Evolutionary conservation across 768 basidiomycete genomes (phyloP), one percentile per base, ranked within the genome.

Genomic region (Boletus reticulatus): DNA sequence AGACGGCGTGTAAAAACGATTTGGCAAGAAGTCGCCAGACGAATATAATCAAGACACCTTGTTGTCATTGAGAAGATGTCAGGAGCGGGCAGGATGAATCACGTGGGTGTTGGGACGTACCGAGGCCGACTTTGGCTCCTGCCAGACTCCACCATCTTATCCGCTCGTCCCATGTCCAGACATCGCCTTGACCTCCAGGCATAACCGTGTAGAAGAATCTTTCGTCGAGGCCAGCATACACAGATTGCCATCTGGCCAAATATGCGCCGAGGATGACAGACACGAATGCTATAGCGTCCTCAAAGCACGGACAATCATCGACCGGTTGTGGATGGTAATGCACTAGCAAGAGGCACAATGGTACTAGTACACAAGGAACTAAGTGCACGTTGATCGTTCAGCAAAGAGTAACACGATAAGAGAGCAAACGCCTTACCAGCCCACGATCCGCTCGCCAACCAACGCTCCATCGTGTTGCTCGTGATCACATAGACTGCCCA

Each of bases 301-400:
- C 96, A 71, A 97, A 99, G 72, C 96, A 98, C 3, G 96, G 96
- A 62, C 96, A 98, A 64, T 96, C 93, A 54, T 98, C 95, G 10
- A 96, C 90, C 0, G 96, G 96, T 61, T 95, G 89, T 0, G 95
- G 94, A 65, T 95, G 93, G 57, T 90, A 84, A 65, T 94, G 88
- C n/a, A 95, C 87, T 19, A 89, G 73, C 6, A 90, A 74, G 14
- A 93, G 73, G 53, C 82, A 84, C n/a, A 89, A 57, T 0, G 85
- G 79, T 27, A 88, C 76, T 42, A 85, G 70, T 11, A 80, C 78
- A 37, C 81, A 65, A 8, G 88, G 88, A n/a, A 88, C 84, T 76
- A 61, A 14, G 24, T 20, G 48, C 38, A 24, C 7, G 20, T n/a
- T 11, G 43, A 49, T 19, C 6, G 11, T 43, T 39, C 41, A 41